Evolutionary conservation across 306 rosid genomes (phyloP).

Genomic region (Dryas drummondii): DNA sequence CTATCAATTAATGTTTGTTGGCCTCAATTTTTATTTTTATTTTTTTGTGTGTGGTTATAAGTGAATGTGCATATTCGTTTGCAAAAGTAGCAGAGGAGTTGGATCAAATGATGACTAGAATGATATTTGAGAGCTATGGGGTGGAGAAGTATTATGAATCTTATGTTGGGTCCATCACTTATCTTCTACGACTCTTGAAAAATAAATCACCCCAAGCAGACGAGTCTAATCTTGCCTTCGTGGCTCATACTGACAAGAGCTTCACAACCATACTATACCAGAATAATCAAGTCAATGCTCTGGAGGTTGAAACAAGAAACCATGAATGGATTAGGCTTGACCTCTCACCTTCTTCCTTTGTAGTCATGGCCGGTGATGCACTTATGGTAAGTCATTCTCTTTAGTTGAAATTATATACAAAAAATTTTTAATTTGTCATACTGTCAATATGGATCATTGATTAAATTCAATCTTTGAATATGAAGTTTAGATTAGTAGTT

Average conservation of each 20-base stretch:
- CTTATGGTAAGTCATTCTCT: conserved; percentile 37
- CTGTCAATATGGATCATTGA: not conserved
- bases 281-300: conserved; percentile 57
- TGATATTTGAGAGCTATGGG: conserved; percentile 74
- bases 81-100: conserved; percentile 56
- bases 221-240: conserved; percentile 49
- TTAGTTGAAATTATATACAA: too few species aligned
- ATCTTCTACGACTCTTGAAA: conserved; percentile 60
- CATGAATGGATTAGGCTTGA: conserved; percentile 59
- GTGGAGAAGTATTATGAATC: conserved; percentile 36
- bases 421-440: not conserved
- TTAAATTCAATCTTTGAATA: too few species aligned
- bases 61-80: conserved; percentile 43
- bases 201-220: conserved; percentile 39
- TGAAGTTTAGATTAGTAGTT: too few species aligned
- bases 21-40: not conserved
- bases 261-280: conserved; percentile 79
- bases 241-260: conserved; percentile 78
- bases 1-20: not conserved
- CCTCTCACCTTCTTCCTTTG: conserved; percentile 52
- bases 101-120: conserved; percentile 58
- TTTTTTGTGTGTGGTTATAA: conserved; percentile 1
- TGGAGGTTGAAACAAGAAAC: conserved; percentile 64
- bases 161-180: conserved; percentile 36
- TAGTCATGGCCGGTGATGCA: conserved; percentile 79